Evolutionary conservation across 169 alveolate species (phyloP), one percentile per base, ranked within the genome.

Genomic region (Plasmodium vinckei): DNA sequence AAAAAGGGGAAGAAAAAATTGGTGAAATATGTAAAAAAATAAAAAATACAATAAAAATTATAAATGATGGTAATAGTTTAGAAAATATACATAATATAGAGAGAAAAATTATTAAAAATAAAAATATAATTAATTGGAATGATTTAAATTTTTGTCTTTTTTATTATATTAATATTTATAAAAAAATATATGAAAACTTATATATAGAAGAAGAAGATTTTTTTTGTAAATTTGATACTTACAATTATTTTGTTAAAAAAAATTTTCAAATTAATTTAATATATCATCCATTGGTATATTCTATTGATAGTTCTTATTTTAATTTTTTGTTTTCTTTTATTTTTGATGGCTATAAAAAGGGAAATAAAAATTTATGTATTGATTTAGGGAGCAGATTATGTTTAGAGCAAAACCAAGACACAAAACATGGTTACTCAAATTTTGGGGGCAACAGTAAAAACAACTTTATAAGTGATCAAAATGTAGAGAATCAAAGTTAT

Each of bases 181-280:
- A 61, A 17, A 75, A 75, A 49, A 63, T 75, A 1, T 27, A 65
- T 46, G 88, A 75, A 65, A 23, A 25, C 10, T 54, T 75, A 42
- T 56, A 61, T 23, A 75, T 75, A 19, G 88, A 75, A 49, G 88
- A 60, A 23, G 88, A 75, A 17, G 88, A 75, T 17, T 75, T 75
- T 75, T 75, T n/a, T 42, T 75, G 25, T 23, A 75, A 60, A 25
- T 75, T 61, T 53, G 88, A 75, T 42, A 53, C 54, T 15, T 42
- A 75, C 0, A 63, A 75, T 75, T n/a, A 46, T 47, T 75, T 44
- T 49, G 73, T 47, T 5, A 75, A 44, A 54, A 61, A 56, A 68
- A 75, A 65, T 33, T 75, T 75, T n/a, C n/a, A 23, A 1, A 15
- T 23, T 12, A 75, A 42, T 39, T 63, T 75, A 42, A 49, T 56